These are phyloP conservation scores for Talaromyces verruculosus DNA, from an alignment of 2,329 filamentous ascomycete species.

Conservation along the genomic window DNA sequence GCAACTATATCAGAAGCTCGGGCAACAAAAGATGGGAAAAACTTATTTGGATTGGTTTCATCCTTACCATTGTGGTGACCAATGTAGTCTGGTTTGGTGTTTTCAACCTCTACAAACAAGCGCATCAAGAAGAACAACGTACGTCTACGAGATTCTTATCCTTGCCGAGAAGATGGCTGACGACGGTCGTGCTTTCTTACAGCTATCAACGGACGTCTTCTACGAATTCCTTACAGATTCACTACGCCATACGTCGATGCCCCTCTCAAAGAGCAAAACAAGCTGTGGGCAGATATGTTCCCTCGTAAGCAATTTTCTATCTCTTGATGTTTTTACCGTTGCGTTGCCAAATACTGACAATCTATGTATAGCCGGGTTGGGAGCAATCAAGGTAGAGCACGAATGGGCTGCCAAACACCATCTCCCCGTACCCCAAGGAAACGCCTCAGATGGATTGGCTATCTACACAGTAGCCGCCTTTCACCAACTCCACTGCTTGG, in stretches of 20 bases:
- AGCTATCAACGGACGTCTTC: background rate
- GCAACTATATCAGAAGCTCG: background rate
- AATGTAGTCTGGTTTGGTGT: background rate
- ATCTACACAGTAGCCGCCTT: background rate
- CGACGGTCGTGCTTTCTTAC: background rate
- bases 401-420: background rate
- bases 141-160: background rate
- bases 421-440: background rate
- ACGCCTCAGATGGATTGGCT: background rate
- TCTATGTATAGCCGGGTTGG: background rate
- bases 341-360: background rate
- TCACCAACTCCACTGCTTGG: slow-evolving; percentile 11
- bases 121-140: background rate
- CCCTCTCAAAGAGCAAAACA: background rate
- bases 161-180: background rate
- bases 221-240: background rate
- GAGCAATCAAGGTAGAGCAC: background rate
- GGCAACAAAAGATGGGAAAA: background rate
- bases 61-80: background rate
- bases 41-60: background rate
- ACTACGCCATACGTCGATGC: background rate
- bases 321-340: background rate
- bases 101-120: background rate
- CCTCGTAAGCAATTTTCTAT: background rate
- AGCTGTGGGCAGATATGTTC: background rate